Conservation (phyloP, 2,329 filamentous ascomycete genomes). For the Fusarium sp. region DNA sequence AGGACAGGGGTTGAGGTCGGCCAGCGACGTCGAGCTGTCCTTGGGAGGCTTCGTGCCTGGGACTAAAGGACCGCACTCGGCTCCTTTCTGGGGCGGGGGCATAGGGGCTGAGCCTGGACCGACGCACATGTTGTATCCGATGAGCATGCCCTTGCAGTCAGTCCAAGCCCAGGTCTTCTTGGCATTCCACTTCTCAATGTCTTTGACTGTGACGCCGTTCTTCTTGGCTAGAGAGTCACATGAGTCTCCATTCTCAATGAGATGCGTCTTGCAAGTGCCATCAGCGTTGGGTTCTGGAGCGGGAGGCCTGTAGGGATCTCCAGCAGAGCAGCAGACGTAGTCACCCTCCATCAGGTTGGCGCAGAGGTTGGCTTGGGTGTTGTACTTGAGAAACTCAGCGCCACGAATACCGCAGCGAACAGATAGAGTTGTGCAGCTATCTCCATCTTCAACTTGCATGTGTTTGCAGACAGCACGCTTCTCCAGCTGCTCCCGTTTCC, state of each 20-base stretch:
- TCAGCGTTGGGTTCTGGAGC: constrained; percentile 47
- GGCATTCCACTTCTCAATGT: constrained; percentile 44
- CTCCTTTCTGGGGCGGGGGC: constrained; percentile 7
- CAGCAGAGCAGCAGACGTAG: constrained; percentile 33
- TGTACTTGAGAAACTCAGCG: too few relatives aligned
- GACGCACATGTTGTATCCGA: constrained; percentile 18
- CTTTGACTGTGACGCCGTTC: constrained; percentile 21
- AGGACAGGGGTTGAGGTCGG: constrained; percentile 10
- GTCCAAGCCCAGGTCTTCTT: constrained; percentile 42
- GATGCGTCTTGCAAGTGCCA: constrained; percentile 48
- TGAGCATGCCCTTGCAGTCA: constrained; percentile 24
- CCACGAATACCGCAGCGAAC: too few relatives aligned
- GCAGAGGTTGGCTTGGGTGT: too few relatives aligned
- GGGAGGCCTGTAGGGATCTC: constrained; percentile 44
- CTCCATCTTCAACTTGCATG: too few relatives aligned
- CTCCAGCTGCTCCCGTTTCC: neutral
- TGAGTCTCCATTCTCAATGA: constrained; percentile 42
- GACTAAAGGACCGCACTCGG: constrained; percentile 2
- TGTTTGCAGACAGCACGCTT: neutral
- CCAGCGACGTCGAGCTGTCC: neutral
- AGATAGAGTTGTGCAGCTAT: too few relatives aligned
- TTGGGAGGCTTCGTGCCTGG: constrained; percentile 7
- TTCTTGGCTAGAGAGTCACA: constrained; percentile 46
- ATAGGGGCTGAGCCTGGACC: neutral
- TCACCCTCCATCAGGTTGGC: too few relatives aligned